Evolutionary conservation across 257 asterid genomes (phyloP).

Genomic region (Orobanche coerulescens): DNA sequence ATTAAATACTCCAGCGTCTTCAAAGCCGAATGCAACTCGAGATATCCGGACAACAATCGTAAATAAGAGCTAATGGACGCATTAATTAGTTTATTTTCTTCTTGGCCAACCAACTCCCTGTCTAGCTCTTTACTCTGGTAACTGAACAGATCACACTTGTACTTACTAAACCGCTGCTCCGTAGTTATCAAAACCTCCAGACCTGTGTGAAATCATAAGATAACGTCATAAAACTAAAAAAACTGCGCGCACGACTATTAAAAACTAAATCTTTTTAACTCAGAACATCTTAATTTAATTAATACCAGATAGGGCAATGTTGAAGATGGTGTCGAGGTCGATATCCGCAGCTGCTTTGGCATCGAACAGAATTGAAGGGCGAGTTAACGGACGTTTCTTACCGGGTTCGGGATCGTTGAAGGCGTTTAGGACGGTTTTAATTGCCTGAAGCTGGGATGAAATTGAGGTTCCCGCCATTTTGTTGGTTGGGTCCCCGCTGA

Average conservation of each 20-base stretch:
- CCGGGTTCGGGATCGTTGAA: slow-evolving; percentile 54
- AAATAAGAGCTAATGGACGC: slow-evolving; percentile 54
- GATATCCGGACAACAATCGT: slow-evolving; percentile 58
- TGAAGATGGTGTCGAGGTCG: slow-evolving; percentile 50
- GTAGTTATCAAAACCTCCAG: slow-evolving; percentile 46
- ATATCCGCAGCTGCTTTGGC: slow-evolving; percentile 80
- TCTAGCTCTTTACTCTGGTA: slow-evolving; percentile 62
- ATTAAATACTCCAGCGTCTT: slow-evolving; percentile 78
- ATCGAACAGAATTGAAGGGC: slow-evolving; percentile 67
- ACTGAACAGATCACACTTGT: slow-evolving; percentile 66
- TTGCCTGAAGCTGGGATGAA: slow-evolving; percentile 58
- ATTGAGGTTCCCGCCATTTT: slow-evolving; percentile 53
- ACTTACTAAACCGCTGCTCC: slow-evolving; percentile 62
- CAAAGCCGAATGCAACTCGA: slow-evolving; percentile 49
- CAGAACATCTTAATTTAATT: neutral
- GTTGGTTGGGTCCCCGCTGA: neutral
- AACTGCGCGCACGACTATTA: neutral
- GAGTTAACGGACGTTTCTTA: slow-evolving; percentile 57
- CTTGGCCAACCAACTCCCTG: slow-evolving; percentile 57
- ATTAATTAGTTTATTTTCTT: slow-evolving; percentile 57
- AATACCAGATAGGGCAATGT: slow-evolving; percentile 53
- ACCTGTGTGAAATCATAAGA: slow-evolving; percentile 39
- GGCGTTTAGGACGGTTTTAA: slow-evolving; percentile 41
- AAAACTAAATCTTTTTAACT: neutral
- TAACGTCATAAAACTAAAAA: neutral